These are phyloP conservation scores for Senna siamea DNA, from an alignment of 306 rosid species.

Conservation along the genomic window DNA sequence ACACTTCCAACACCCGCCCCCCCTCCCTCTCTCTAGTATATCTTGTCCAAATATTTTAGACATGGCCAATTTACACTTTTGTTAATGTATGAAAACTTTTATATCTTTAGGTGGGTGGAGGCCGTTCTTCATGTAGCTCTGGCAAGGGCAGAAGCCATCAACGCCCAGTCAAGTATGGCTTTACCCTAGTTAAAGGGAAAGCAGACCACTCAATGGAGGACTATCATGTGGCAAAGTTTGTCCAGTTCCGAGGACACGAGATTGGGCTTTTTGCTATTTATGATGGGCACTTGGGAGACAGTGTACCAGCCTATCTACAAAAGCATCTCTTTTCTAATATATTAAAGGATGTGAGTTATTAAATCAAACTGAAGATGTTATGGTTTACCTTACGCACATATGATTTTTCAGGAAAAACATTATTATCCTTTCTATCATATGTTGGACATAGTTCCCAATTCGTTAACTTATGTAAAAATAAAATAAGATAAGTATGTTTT, in stretches of 20 bases:
- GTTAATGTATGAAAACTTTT: conserved; percentile 19
- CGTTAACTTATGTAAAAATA: background rate
- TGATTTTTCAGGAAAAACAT: conserved; percentile 10
- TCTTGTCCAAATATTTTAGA: conserved; percentile 26
- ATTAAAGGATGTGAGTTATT: conserved; percentile 76
- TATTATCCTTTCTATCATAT: conserved; percentile 32
- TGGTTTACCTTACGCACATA: conserved; percentile 13
- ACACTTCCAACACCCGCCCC: background rate
- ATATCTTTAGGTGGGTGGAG: conserved; percentile 63
- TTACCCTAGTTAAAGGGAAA: conserved; percentile 90
- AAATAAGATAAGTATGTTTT: background rate
- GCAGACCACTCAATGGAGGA: conserved; percentile 97
- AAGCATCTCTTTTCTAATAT: conserved; percentile 79
- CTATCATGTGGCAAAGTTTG: conserved; percentile 78
- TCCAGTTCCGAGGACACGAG: conserved; percentile 58
- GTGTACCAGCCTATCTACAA: conserved; percentile 79
- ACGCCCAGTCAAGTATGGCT: conserved; percentile 75
- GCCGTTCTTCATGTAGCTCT: conserved; percentile 75
- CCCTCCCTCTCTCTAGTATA: background rate
- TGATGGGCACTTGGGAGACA: conserved; percentile 89
- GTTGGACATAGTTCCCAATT: background rate
- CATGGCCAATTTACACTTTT: conserved; percentile 5
- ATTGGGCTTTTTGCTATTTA: conserved; percentile 84
- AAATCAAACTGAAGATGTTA: conserved; percentile 30
- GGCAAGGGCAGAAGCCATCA: conserved; percentile 82